These are phyloP conservation scores for Suillus hirtellus DNA, from an alignment of 768 basidiomycete genomes.

Conservation along the genomic window DNA sequence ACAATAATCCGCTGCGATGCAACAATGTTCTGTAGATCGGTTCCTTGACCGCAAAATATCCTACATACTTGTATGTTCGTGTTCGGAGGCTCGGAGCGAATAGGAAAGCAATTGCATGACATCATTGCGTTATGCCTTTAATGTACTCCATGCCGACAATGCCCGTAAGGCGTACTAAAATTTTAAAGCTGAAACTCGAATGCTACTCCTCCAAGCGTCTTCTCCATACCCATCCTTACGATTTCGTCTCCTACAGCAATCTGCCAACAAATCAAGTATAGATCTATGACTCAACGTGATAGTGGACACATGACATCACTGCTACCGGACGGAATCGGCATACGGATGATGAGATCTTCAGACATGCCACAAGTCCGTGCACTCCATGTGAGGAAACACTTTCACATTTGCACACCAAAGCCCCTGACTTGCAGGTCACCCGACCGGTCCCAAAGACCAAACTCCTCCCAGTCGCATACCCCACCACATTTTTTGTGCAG, in stretches of 20 bases:
- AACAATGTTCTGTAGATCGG: not conserved
- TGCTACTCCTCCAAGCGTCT: not conserved
- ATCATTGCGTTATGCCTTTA: not conserved
- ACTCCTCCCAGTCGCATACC: constrained; percentile 30
- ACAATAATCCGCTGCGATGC: not conserved
- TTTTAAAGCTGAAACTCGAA: not conserved
- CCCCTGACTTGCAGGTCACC: not conserved
- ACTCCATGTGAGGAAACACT: constrained; percentile 24
- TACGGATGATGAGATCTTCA: constrained; percentile 31
- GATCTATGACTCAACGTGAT: not conserved
- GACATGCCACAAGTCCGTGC: constrained; percentile 29
- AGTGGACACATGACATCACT: not conserved
- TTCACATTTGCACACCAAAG: not conserved
- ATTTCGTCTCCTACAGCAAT: not conserved
- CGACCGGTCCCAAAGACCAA: constrained; percentile 15
- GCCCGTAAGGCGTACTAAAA: not conserved
- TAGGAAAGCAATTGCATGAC: not conserved
- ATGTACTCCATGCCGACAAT: not conserved
- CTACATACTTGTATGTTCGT: not conserved
- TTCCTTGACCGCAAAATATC: not conserved
- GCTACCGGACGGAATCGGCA: constrained; percentile 13
- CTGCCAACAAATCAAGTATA: not conserved
- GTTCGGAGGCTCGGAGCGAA: constrained; percentile 2
- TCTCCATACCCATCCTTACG: not conserved
- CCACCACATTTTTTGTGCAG: constrained; percentile 32